phyloP scores from a whole-genome alignment of 345 rosid genomes.

The Euphorbia lathyris region DNA sequence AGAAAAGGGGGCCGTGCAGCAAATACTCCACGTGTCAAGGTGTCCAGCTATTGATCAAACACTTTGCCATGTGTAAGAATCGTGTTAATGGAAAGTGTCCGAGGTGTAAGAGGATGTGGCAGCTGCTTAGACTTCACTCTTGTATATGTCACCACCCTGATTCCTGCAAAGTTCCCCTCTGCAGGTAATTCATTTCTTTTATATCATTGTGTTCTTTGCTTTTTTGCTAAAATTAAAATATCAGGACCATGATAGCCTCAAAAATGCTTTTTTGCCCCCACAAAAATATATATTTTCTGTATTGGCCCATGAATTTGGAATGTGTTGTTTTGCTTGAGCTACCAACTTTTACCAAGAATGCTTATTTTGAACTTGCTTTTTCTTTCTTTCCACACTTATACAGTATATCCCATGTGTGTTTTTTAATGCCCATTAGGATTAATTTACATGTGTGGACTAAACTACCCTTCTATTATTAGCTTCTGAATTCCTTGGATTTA shows the following conservation, averaged over 20 bases:
- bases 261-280: too few relatives aligned
- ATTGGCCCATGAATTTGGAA: too few relatives aligned
- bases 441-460: neutral
- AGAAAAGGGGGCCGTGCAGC: conserved; percentile 42
- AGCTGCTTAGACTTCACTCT: conserved; percentile 81
- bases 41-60: conserved; percentile 63
- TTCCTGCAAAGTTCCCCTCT: conserved; percentile 79
- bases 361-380: neutral
- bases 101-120: conserved; percentile 83
- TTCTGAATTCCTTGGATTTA: neutral
- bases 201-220: neutral
- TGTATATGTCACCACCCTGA: conserved; percentile 56
- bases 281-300: too few relatives aligned
- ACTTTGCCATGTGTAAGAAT: conserved; percentile 59
- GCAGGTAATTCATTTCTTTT: conserved; percentile 50
- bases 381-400: too few relatives aligned
- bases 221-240: too few relatives aligned
- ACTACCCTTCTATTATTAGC: neutral
- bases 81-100: conserved; percentile 63
- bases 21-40: conserved; percentile 68
- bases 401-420: too few relatives aligned
- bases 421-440: too few relatives aligned
- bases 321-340: too few relatives aligned
- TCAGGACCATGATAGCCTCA: too few relatives aligned
- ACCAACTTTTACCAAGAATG: neutral